Evolutionary conservation across 2,329 filamentous ascomycete species (phyloP).

Genomic region (Fusarium sp.): DNA sequence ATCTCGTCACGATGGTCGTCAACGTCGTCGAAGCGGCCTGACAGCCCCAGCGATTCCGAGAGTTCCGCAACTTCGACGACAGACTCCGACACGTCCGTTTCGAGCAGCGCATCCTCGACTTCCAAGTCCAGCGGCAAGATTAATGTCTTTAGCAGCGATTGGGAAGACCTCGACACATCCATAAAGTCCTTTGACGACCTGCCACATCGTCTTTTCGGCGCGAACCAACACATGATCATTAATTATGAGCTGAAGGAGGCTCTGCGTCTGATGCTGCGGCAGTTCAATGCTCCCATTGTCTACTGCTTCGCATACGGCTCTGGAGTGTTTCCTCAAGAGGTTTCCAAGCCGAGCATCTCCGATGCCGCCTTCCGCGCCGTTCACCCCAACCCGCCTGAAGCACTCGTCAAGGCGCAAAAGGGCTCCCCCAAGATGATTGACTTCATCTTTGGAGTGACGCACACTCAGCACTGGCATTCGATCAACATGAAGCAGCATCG

Average conservation of each 20-base stretch:
- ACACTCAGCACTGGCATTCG: slow-evolving; percentile 96
- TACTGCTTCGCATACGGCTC: slow-evolving; percentile 99
- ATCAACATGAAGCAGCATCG: slow-evolving; percentile 90
- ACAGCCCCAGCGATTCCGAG: slow-evolving; percentile 12
- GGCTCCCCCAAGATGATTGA: slow-evolving; percentile 97
- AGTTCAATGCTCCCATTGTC: slow-evolving; percentile 91
- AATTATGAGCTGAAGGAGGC: slow-evolving; percentile 96
- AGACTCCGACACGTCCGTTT: slow-evolving; percentile 12
- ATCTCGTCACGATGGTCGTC: slow-evolving; percentile 37
- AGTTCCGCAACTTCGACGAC: slow-evolving; percentile 14
- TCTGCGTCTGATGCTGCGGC: slow-evolving; percentile 86
- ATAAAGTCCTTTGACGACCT: slow-evolving; percentile 60
- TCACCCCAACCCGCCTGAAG: slow-evolving; percentile 84
- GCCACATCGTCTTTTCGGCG: slow-evolving; percentile 75
- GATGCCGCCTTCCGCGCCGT: slow-evolving; percentile 71
- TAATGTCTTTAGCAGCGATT: slow-evolving; percentile 55
- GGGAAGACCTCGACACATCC: slow-evolving; percentile 58
- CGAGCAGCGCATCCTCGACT: slow-evolving; percentile 32
- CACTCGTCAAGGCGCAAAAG: slow-evolving; percentile 86
- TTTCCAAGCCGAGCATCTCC: slow-evolving; percentile 64
- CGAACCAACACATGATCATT: slow-evolving; percentile 96
- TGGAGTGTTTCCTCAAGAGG: slow-evolving; percentile 89
- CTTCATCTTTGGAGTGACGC: slow-evolving; percentile 95
- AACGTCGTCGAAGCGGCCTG: slow-evolving; percentile 19
- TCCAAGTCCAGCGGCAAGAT: slow-evolving; percentile 46